Evolutionary conservation across 2,329 filamentous ascomycete species (phyloP).

Genomic region (Aspergillus fischeri): DNA sequence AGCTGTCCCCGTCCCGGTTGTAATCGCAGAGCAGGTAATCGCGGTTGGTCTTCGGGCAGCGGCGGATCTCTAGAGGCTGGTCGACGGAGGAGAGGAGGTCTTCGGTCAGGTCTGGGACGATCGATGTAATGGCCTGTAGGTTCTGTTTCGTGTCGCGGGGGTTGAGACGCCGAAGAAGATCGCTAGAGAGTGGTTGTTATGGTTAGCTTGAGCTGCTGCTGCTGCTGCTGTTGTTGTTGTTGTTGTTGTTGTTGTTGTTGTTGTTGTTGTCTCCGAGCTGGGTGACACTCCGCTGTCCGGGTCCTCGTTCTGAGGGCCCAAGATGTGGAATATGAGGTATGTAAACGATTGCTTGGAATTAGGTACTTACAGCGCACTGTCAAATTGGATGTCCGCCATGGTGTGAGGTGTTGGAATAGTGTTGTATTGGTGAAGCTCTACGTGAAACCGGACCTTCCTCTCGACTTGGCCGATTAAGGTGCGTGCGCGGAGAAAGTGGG

Average conservation of each 20-base stretch:
- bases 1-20: slow-evolving; percentile 97
- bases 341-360: too few species aligned
- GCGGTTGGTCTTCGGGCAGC: slow-evolving; percentile 81
- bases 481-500: slow-evolving; percentile 4
- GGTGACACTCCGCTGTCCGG: slow-evolving; percentile 14
- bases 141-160: slow-evolving; percentile 87
- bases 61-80: slow-evolving; percentile 81
- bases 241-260: background rate
- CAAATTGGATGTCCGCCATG: slow-evolving; percentile 48
- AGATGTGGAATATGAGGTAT: background rate
- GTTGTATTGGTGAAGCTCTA: slow-evolving; percentile 14
- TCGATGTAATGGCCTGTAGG: slow-evolving; percentile 80
- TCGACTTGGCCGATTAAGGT: background rate
- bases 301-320: background rate
- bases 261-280: slow-evolving; percentile 12
- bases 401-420: slow-evolving; percentile 11
- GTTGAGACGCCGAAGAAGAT: slow-evolving; percentile 96
- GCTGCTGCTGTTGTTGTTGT: background rate
- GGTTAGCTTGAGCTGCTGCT: slow-evolving; percentile 21
- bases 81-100: slow-evolving; percentile 97
- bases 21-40: slow-evolving; percentile 99
- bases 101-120: slow-evolving; percentile 90
- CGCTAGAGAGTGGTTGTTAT: slow-evolving; percentile 52
- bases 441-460: slow-evolving; percentile 2
- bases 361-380: slow-evolving; percentile 47